phyloP scores from a whole-genome alignment of 768 basidiomycete genomes.

The Lentinula edodes region DNA sequence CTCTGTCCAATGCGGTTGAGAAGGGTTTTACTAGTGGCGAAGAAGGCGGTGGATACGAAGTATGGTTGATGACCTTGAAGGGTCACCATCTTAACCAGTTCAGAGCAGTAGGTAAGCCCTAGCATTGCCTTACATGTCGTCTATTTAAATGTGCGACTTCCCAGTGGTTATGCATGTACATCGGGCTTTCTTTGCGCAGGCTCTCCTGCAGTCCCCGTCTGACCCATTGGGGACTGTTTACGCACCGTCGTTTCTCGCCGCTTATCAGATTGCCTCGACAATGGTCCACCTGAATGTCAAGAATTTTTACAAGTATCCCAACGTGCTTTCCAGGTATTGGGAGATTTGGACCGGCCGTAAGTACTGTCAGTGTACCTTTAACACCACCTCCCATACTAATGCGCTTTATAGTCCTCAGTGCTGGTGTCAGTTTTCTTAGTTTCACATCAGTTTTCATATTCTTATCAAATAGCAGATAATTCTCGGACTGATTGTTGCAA shows the following conservation, averaged over 20 bases:
- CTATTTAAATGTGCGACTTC: not conserved
- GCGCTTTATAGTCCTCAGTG: not conserved
- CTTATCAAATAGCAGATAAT: not conserved
- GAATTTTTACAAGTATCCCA: not conserved
- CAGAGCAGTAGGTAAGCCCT: conserved; percentile 22
- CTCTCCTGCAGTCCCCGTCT: conserved; percentile 34
- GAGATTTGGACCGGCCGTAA: not conserved
- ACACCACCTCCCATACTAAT: not conserved
- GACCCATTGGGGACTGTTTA: conserved; percentile 41
- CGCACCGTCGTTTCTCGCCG: conserved; percentile 42
- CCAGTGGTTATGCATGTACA: conserved; percentile 41
- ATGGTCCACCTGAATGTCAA: not conserved
- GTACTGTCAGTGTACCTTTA: not conserved
- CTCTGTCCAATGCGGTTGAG: not conserved
- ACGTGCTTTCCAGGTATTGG: not conserved
- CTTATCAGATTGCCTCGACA: conserved; percentile 36
- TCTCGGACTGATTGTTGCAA: not conserved
- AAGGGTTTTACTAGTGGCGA: not conserved
- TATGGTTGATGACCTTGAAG: not conserved
- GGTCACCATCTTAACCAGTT: conserved; percentile 18
- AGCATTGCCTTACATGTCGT: not conserved
- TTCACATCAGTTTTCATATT: not conserved
- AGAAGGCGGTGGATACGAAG: not conserved
- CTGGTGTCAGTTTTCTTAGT: not conserved
- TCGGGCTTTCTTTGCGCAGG: conserved; percentile 42